Percentiles rank a stretch among this genome's conserved stretches.
These are phyloP conservation scores for Penicillium sclerotiorum DNA, from an alignment of 2,329 filamentous ascomycete genomes.

Conservation along the genomic window DNA sequence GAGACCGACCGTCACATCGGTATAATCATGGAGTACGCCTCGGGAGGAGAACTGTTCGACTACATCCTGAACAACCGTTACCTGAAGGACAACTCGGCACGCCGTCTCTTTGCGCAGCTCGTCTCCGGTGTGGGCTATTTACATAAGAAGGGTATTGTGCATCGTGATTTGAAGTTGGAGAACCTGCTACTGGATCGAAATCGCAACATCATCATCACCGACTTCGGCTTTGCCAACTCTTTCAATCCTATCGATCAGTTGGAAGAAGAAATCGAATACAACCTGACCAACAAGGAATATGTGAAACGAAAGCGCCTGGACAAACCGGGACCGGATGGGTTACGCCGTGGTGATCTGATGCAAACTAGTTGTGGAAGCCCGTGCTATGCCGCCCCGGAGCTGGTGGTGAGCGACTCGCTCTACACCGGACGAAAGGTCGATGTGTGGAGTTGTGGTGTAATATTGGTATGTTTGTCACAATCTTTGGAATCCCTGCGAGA, in stretches of 20 bases:
- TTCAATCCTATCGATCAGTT: slow-evolving; percentile 90
- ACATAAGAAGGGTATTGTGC: slow-evolving; percentile 98
- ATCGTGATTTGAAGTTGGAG: slow-evolving; percentile 94
- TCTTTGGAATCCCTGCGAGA: no score
- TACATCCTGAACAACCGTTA: slow-evolving; percentile 97
- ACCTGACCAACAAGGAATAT: slow-evolving; percentile 82
- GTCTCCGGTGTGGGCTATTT: slow-evolving; percentile 96
- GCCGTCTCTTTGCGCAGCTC: slow-evolving; percentile 89
- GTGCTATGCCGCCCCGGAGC: slow-evolving; percentile 94
- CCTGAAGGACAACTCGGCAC: slow-evolving; percentile 87
- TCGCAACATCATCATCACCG: slow-evolving; percentile 98
- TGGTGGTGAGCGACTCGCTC: slow-evolving; percentile 94
- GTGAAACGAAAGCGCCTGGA: slow-evolving; percentile 87
- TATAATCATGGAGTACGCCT: slow-evolving; percentile 97
- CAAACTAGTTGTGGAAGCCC: slow-evolving; percentile 98
- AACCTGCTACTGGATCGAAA: slow-evolving; percentile 94
- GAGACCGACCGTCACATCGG: slow-evolving; percentile 97
- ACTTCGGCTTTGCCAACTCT: slow-evolving; percentile 98
- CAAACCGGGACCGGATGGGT: slow-evolving; percentile 71
- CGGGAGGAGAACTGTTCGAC: slow-evolving; percentile 95
- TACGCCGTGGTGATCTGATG: slow-evolving; percentile 91
- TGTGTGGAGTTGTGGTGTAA: slow-evolving; percentile 99
- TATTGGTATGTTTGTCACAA: slow-evolving; percentile 81
- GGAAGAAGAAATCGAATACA: slow-evolving; percentile 84
- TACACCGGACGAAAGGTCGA: slow-evolving; percentile 98